These are phyloP conservation scores for Erysimum cheiranthoides DNA, from an alignment of 345 rosid species.

Conservation along the genomic window DNA sequence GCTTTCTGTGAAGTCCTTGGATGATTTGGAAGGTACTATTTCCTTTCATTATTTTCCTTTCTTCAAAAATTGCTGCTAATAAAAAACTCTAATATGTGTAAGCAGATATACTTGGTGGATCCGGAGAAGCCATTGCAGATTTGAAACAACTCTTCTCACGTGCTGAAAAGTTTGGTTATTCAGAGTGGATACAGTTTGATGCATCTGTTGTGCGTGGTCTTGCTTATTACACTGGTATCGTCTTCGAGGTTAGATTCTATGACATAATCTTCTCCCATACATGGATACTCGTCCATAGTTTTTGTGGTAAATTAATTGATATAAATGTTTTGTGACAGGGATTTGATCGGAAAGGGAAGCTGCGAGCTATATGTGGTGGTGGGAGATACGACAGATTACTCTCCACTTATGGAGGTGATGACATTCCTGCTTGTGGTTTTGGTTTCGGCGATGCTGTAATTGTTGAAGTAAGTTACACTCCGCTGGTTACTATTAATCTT, in stretches of 20 bases:
- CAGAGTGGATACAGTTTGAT: constrained; percentile 96
- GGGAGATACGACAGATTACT: constrained; percentile 86
- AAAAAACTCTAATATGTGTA: constrained; percentile 14
- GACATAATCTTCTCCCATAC: not conserved
- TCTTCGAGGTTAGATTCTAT: constrained; percentile 79
- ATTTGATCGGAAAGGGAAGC: constrained; percentile 81
- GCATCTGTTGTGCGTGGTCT: constrained; percentile 97
- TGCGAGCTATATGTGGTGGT: constrained; percentile 96
- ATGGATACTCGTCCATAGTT: not conserved
- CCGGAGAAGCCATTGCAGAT: constrained; percentile 86
- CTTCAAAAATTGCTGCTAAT: not conserved
- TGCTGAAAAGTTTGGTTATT: constrained; percentile 88
- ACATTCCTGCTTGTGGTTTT: constrained; percentile 95
- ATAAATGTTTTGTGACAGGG: constrained; percentile 51
- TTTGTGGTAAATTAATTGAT: not conserved
- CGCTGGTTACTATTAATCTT: not conserved
- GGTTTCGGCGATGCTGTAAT: constrained; percentile 98
- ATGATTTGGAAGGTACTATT: constrained; percentile 74
- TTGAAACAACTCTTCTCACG: constrained; percentile 79
- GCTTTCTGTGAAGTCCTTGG: constrained; percentile 76
- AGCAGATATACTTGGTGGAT: constrained; percentile 76
- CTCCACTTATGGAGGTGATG: constrained; percentile 93
- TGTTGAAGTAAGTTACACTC: constrained; percentile 68
- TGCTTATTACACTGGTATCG: constrained; percentile 96
- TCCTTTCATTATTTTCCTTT: not conserved